phyloP scores from a whole-genome alignment of 2,329 filamentous ascomycete genomes.

The Diaporthe batatas region DNA sequence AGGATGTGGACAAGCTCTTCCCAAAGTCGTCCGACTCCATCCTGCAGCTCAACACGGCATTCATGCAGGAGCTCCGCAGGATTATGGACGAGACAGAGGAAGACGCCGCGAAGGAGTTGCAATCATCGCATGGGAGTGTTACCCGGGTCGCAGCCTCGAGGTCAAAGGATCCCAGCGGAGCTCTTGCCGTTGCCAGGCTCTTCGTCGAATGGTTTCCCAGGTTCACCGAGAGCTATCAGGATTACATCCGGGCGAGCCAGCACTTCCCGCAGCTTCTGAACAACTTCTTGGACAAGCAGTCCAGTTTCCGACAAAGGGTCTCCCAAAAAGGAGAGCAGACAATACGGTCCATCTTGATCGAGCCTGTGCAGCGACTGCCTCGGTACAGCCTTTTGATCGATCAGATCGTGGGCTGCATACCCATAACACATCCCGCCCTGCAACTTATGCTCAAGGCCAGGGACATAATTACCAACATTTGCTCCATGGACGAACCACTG shows the following conservation, averaged over 20 bases:
- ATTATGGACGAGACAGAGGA: slow-evolving; percentile 88
- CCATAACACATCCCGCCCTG: slow-evolving; percentile 86
- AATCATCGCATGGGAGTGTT: slow-evolving; percentile 64
- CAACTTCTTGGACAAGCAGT: slow-evolving; percentile 82
- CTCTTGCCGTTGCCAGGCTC: slow-evolving; percentile 81
- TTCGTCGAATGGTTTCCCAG: slow-evolving; percentile 93
- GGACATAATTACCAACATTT: slow-evolving; percentile 96
- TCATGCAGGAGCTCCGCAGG: slow-evolving; percentile 80
- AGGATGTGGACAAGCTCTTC: slow-evolving; percentile 82
- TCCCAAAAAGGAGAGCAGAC: slow-evolving; percentile 90
- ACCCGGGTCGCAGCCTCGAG: slow-evolving; percentile 58
- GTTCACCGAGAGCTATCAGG: slow-evolving; percentile 90
- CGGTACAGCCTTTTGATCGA: slow-evolving; percentile 97
- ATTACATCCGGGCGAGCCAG: slow-evolving; percentile 92
- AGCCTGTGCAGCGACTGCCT: slow-evolving; percentile 93
- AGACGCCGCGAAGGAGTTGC: slow-evolving; percentile 82
- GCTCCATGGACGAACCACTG: slow-evolving; percentile 83
- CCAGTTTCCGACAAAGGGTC: slow-evolving; percentile 84
- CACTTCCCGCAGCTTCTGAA: slow-evolving; percentile 87
- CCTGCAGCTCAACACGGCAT: slow-evolving; percentile 82
- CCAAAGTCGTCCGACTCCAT: slow-evolving; percentile 85
- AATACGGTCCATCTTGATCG: slow-evolving; percentile 91
- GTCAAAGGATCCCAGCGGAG: slow-evolving; percentile 80
- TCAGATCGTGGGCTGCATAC: slow-evolving; percentile 89
- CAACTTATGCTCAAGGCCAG: slow-evolving; percentile 87